Base-by-base conservation (phyloP, 2,329 filamentous ascomycete genomes). In the Microcyclospora pomicola region DNA sequence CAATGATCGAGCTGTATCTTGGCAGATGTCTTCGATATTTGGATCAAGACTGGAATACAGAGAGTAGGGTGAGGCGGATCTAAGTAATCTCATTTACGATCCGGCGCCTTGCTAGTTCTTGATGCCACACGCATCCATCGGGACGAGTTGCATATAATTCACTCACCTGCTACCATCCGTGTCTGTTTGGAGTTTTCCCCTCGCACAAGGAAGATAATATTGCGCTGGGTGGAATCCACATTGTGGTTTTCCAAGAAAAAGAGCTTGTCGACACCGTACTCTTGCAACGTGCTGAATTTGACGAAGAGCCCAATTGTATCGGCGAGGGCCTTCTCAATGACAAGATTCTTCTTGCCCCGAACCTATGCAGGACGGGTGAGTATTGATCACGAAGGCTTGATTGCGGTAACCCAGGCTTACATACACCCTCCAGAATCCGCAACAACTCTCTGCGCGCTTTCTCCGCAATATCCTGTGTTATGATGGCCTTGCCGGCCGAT, bases 231-330 rank as follows among this genome's bases (percentile, higher is more conserved):
- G 13, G 85, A 82, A 62, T 96, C 88, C 60, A 86, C 80, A 63
- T 98, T 96, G 55, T 81, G 76, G 63, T 95, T 96, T 62, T 98
- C 91, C 34, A 98, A 70, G 55, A 95, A 81, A 68, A 96, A 98
- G 49, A 95, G 84, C 61, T 93, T 93, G 62, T 96, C 87, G 49
- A 98, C 87, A 24, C 92, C 92, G 65, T 96, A 95, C 55, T 98
- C 91, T 58, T 96, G 85, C 12, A 95, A 72, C 9, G 83, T 88
- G 15, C 88, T 88, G 55, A 95, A 93, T 60, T 95, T 95, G 64
- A 93, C 85, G 49, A 98, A 80, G 42, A 88, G 72, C 42, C 87
- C 85, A 49, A 98, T 73, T 24, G 87, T 84, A 15, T 88, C 91
- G 49, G 88, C 86, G 51, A 98, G 72, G 52, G 79, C 80, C 61